Evolutionary conservation across 2,329 filamentous ascomycete species (phyloP).

Genomic region (Myriangium duriaei): DNA sequence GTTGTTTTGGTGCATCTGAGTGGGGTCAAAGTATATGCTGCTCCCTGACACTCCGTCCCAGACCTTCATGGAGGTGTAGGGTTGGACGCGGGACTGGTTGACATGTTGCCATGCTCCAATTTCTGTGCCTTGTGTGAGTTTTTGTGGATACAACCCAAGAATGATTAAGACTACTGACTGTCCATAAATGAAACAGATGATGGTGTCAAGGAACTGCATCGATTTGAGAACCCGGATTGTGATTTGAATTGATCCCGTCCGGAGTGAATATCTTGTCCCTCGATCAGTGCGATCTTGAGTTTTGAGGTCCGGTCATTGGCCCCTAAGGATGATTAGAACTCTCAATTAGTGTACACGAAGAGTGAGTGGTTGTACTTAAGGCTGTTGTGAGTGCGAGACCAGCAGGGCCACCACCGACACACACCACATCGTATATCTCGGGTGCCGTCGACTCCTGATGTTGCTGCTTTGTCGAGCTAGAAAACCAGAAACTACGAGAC

Average conservation of each 20-base stretch:
- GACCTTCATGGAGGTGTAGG: slow-evolving; percentile 93
- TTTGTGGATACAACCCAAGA: slow-evolving; percentile 1
- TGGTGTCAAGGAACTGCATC: slow-evolving; percentile 89
- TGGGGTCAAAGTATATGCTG: slow-evolving; percentile 60
- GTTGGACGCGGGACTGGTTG: slow-evolving; percentile 59
- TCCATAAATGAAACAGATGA: slow-evolving; percentile 73
- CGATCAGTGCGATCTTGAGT: slow-evolving; percentile 77
- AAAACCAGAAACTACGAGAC: slow-evolving; percentile 7
- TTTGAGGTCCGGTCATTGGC: slow-evolving; percentile 41
- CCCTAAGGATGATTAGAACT: slow-evolving; percentile 8
- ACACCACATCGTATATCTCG: slow-evolving; percentile 87
- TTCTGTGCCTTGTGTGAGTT: slow-evolving; percentile 22
- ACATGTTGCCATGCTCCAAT: slow-evolving; percentile 82
- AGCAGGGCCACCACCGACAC: slow-evolving; percentile 78
- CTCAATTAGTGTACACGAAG: too few relatives aligned
- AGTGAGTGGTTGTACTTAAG: slow-evolving; percentile 23
- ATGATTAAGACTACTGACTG: slow-evolving; percentile 17
- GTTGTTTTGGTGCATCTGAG: slow-evolving; percentile 12
- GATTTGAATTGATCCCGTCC: slow-evolving; percentile 54
- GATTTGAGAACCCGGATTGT: slow-evolving; percentile 68
- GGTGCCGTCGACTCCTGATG: slow-evolving; percentile 22
- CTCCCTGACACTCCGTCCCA: slow-evolving; percentile 91
- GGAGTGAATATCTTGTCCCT: slow-evolving; percentile 72
- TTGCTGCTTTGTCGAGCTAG: not conserved
- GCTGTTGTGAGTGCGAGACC: slow-evolving; percentile 47